Conservation (phyloP, 2,329 filamentous ascomycete species). For the Cordyceps sp. region DNA sequence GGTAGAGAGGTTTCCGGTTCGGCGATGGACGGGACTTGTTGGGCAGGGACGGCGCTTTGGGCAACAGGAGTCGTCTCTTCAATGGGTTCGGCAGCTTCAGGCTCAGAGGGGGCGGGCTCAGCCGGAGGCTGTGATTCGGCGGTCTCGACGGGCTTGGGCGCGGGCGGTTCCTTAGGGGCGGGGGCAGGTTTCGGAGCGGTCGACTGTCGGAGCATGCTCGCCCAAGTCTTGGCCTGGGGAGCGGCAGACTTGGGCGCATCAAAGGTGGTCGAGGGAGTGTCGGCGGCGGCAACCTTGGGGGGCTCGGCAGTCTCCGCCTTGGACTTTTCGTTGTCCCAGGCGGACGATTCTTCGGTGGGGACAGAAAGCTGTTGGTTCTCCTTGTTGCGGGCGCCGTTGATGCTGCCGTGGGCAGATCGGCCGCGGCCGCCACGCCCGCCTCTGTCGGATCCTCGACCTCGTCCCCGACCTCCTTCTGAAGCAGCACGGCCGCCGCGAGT, state of each 20-base stretch:
- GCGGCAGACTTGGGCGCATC: constrained; percentile 22
- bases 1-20: constrained; percentile 40
- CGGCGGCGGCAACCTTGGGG: constrained; percentile 12
- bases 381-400: constrained; percentile 46
- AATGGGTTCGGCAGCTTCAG: constrained; percentile 17
- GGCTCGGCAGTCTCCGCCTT: constrained; percentile 16
- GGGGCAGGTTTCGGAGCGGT: constrained; percentile 37
- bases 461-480: constrained; percentile 44
- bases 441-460: constrained; percentile 45
- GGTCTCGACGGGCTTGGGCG: constrained; percentile 21
- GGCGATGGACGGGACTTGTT: constrained; percentile 13
- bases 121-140: constrained; percentile 18
- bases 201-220: constrained; percentile 54
- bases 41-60: constrained; percentile 12
- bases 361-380: constrained; percentile 40
- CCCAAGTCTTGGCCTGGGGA: constrained; percentile 46
- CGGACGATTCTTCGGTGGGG: constrained; percentile 51
- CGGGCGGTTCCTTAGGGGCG: constrained; percentile 6
- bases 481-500: constrained; percentile 45
- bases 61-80: constrained; percentile 17
- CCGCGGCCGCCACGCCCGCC: constrained; percentile 47
- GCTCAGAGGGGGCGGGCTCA: constrained; percentile 17
- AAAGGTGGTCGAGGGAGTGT: constrained; percentile 13
- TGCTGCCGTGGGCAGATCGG: constrained; percentile 37
- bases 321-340: constrained; percentile 26